Evolutionary conservation across 2,329 filamentous ascomycete species (phyloP), one percentile per base, ranked within the genome.

Genomic region (Paraphoma sp.): DNA sequence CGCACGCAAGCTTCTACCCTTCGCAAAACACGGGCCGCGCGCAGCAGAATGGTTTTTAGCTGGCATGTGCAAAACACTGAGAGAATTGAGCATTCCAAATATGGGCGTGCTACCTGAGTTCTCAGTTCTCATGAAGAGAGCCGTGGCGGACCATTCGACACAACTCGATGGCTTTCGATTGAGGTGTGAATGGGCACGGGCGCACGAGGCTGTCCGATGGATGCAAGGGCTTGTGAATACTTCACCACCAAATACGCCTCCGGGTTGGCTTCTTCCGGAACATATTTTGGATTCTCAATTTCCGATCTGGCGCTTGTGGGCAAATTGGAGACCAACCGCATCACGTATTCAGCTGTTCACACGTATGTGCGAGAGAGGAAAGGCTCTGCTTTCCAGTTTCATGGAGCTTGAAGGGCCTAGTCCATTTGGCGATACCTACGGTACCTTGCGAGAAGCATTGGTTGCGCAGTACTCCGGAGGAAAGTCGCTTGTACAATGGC

Each of bases 331-430:
- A 52, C 72, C 73, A 4, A 56, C 72, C 33, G 2, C 67, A 10
- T 28, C 59, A 4, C 59, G 63, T 3, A 51, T 72, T 14, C 51
- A 43, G 3, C 36, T 57, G 9, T 45, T 69, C 11, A 55, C 64
- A 44, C 53, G 48, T 6, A 31, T 23, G 69, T 12, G 56, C 63
- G n/a, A 56, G 52, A 31, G 43, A 47, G 8, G 54, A 47, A n/a
- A 36, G 33, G 33, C 56, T 4, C 36, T 66, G 6, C 43, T 76
- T 3, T 48, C 56, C 6, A 70, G 72, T 41, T 4, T 75, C 9
- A 44, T 70, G 1, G 62, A 66, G 6, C 53, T 76, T 9, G 71
- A 76, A 42, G 73, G 73, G 2, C 73, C 73, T 4, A 71, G 74
- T 30, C 66, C 72, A 28, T 56, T 70, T 11, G 59, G 45, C 8